phyloP scores from a whole-genome alignment of 495 filamentous ascomycete species.

The Podospora australis region DNA sequence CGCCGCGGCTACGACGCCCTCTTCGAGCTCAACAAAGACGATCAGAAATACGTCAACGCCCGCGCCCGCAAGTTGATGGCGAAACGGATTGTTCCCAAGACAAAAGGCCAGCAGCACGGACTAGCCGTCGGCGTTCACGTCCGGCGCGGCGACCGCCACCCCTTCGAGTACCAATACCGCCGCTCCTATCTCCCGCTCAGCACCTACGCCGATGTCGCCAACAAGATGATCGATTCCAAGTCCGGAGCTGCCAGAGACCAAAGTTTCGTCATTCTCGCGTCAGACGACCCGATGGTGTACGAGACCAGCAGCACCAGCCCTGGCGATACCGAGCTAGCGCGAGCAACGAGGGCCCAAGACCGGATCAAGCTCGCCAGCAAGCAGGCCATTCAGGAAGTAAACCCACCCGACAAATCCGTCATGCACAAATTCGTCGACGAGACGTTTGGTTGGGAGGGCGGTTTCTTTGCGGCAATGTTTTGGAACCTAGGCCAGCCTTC shows the following conservation, averaged over 20 bases:
- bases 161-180: conserved; percentile 57
- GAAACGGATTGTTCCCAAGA: conserved; percentile 36
- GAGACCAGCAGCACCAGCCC: conserved; percentile 36
- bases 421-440: conserved; percentile 58
- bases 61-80: conserved; percentile 43
- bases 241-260: conserved; percentile 32
- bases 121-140: conserved; percentile 61
- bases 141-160: conserved; percentile 65
- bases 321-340: conserved; percentile 26
- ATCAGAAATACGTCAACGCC: conserved; percentile 47
- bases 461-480: conserved; percentile 65
- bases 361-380: conserved; percentile 61
- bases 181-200: conserved; percentile 63
- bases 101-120: conserved; percentile 30
- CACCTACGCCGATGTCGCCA: conserved; percentile 46
- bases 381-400: conserved; percentile 30
- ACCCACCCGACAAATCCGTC: conserved; percentile 26
- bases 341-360: conserved; percentile 51
- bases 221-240: conserved; percentile 34
- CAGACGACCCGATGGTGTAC: conserved; percentile 66
- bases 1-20: conserved; percentile 58
- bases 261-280: conserved; percentile 52
- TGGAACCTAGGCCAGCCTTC: conserved; percentile 51
- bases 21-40: conserved; percentile 53
- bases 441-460: conserved; percentile 66